These are phyloP conservation scores for Posidonia oceanica DNA, from an alignment of 116 monocot genomes.

Conservation along the genomic window DNA sequence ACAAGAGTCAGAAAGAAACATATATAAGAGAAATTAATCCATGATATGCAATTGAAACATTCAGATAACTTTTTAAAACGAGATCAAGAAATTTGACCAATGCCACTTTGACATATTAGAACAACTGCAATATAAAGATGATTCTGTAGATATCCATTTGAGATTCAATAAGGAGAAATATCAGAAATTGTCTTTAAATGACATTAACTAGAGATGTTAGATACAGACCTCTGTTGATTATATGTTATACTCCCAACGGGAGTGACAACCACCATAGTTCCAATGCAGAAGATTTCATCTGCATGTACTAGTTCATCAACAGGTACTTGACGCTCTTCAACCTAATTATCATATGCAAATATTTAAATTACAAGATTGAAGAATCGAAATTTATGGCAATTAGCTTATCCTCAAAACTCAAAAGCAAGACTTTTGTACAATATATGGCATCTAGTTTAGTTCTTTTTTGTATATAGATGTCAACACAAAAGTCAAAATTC, in stretches of 20 bases:
- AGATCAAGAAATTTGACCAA: too few species aligned
- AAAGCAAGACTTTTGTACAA: too few species aligned
- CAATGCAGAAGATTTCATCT: conserved; percentile 91
- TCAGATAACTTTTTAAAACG: not conserved
- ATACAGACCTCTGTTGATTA: conserved; percentile 34
- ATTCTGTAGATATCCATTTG: too few species aligned
- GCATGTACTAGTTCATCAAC: conserved; percentile 61
- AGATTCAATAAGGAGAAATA: too few species aligned
- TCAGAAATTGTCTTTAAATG: too few species aligned
- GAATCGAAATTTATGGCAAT: too few species aligned
- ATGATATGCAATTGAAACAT: not conserved
- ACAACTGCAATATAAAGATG: too few species aligned
- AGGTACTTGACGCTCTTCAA: conserved; percentile 52
- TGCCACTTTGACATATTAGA: too few species aligned
- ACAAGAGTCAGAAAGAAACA: not conserved
- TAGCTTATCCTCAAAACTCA: too few species aligned
- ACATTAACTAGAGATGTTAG: not conserved
- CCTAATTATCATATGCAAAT: conserved; percentile 21
- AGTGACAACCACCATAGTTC: conserved; percentile 77
- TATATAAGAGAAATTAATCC: too few species aligned
- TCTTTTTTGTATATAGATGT: too few species aligned
- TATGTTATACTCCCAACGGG: conserved; percentile 70
- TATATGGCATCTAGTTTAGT: not conserved
- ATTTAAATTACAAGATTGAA: not conserved
- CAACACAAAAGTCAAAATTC: too few species aligned